phyloP scores from a whole-genome alignment of 2,329 filamentous ascomycete genomes.

The Dactylonectria estremocensis region DNA sequence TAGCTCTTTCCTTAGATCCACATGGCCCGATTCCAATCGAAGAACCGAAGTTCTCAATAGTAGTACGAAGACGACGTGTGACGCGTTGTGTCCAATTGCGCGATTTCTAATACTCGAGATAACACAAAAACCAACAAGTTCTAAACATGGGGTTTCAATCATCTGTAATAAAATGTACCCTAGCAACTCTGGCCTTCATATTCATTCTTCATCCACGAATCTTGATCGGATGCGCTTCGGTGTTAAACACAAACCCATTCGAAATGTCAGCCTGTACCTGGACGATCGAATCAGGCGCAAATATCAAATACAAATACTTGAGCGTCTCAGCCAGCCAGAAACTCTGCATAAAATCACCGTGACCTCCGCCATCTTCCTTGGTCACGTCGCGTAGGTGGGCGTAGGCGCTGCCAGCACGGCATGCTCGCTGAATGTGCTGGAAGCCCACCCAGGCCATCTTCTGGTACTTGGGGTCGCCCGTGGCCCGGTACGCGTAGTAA shows the following conservation, averaged over 20 bases:
- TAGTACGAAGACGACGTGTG: too few relatives aligned
- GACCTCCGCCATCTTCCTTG: constrained; percentile 63
- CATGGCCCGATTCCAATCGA: too few relatives aligned
- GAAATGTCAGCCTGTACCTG: constrained; percentile 62
- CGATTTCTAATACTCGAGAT: too few relatives aligned
- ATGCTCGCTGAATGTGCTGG: constrained; percentile 74
- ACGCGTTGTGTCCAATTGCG: too few relatives aligned
- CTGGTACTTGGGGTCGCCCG: constrained; percentile 81
- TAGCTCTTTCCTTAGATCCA: too few relatives aligned
- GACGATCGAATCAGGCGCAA: constrained; percentile 70
- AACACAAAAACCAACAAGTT: background rate
- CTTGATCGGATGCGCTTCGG: constrained; percentile 63
- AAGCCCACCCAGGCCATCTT: constrained; percentile 90
- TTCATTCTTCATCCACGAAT: constrained; percentile 28
- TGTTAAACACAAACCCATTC: constrained; percentile 67
- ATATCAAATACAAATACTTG: constrained; percentile 86
- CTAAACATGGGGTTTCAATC: background rate
- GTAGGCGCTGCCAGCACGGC: constrained; percentile 77
- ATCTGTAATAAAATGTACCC: background rate
- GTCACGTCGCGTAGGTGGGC: constrained; percentile 78
- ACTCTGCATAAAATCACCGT: constrained; percentile 83
- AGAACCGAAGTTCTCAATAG: too few relatives aligned
- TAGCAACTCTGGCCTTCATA: too few relatives aligned
- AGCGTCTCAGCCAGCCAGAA: constrained; percentile 91
- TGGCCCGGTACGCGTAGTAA: constrained; percentile 90